phyloP scores from a whole-genome alignment of 2,329 filamentous ascomycete genomes.

The Fusarium piperis region DNA sequence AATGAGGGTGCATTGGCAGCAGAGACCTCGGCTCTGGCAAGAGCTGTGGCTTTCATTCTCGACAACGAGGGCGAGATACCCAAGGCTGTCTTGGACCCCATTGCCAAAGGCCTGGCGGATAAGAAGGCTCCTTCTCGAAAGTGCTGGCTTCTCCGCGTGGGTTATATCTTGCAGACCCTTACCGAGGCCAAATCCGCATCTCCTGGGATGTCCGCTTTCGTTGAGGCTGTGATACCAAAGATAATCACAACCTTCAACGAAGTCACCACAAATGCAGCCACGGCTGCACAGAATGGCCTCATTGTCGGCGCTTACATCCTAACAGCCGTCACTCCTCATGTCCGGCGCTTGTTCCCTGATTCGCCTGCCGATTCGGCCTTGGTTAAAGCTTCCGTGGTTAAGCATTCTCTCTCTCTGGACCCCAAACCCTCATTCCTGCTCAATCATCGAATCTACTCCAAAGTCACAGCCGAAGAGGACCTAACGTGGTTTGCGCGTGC shows the following conservation, averaged over 20 bases:
- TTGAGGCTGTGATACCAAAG: conserved; percentile 62
- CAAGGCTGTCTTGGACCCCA: conserved; percentile 73
- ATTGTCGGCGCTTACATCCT: conserved; percentile 82
- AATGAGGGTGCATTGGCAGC: conserved; percentile 84
- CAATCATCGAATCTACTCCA: conserved; percentile 85
- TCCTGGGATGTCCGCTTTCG: conserved; percentile 59
- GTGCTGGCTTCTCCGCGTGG: conserved; percentile 81
- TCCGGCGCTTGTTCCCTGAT: conserved; percentile 65
- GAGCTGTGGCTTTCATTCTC: conserved; percentile 71
- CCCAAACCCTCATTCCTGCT: conserved; percentile 89
- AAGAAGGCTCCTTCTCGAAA: conserved; percentile 83
- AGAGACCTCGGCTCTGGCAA: conserved; percentile 77
- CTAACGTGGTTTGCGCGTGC: conserved; percentile 79
- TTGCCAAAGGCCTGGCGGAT: conserved; percentile 84
- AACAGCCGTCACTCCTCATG: conserved; percentile 68
- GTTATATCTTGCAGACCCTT: conserved; percentile 72
- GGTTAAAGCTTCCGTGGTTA: conserved; percentile 68
- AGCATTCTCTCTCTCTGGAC: conserved; percentile 74
- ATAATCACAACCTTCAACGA: conserved; percentile 80
- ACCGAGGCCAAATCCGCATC: conserved; percentile 55
- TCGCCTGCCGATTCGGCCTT: conserved; percentile 56
- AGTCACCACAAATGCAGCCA: conserved; percentile 78
- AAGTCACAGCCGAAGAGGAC: conserved; percentile 79
- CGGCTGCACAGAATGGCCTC: conserved; percentile 84
- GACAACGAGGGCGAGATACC: conserved; percentile 69